phyloP scores from a whole-genome alignment of 768 basidiomycete genomes.

The Suillus sp. region DNA sequence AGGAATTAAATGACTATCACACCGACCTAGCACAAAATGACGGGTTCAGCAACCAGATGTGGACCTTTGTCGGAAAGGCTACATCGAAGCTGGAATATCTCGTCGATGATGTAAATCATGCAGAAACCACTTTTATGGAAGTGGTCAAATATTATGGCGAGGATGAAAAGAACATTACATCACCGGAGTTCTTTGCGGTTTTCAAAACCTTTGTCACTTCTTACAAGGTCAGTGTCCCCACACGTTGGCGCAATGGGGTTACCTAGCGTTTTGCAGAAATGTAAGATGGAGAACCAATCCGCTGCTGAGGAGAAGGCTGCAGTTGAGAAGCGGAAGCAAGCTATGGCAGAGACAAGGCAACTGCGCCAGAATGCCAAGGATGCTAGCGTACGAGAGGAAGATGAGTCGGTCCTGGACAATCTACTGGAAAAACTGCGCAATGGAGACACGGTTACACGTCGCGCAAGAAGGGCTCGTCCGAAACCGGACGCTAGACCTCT shows the following conservation, averaged over 20 bases:
- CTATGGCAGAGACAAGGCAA: conserved; percentile 62
- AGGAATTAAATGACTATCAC: conserved; percentile 81
- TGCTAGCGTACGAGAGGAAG: conserved; percentile 50
- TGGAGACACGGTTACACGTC: conserved; percentile 64
- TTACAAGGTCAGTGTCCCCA: conserved; percentile 62
- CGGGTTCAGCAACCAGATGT: conserved; percentile 89
- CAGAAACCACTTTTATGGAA: conserved; percentile 81
- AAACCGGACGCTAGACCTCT: conserved; percentile 38
- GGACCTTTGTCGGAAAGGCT: conserved; percentile 81
- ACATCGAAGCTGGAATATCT: conserved; percentile 78
- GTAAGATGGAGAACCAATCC: conserved; percentile 76
- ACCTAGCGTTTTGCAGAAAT: conserved; percentile 62
- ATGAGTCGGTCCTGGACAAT: conserved; percentile 62
- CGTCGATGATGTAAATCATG: conserved; percentile 82
- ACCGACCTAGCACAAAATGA: conserved; percentile 70
- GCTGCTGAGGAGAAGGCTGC: conserved; percentile 71
- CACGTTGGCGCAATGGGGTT: conserved; percentile 4
- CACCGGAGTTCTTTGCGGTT: conserved; percentile 92
- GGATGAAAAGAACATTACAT: conserved; percentile 83
- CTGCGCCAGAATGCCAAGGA: conserved; percentile 53
- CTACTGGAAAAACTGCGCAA: conserved; percentile 71
- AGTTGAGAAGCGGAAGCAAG: conserved; percentile 67
- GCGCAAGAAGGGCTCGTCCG: conserved; percentile 51
- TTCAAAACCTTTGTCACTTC: conserved; percentile 98
- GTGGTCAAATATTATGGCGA: conserved; percentile 93